These are phyloP conservation scores for Metschnikowia peoriensis DNA, from an alignment of 805 yeast species.

Conservation along the genomic window DNA sequence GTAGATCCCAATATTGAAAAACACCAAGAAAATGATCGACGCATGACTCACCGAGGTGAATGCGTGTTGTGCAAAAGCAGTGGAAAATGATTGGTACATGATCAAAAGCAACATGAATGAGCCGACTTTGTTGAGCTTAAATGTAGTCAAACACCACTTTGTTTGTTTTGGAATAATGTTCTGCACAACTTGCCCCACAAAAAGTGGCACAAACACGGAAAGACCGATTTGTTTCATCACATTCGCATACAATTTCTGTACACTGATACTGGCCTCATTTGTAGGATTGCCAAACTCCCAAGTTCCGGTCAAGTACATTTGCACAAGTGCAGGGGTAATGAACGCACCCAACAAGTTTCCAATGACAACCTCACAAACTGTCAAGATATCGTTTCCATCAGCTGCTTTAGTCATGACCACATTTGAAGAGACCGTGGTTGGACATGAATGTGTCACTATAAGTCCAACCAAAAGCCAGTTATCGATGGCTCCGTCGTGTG, in stretches of 20 bases:
- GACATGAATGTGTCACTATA: conserved; percentile 81
- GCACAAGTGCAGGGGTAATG: conserved; percentile 80
- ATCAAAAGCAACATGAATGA: conserved; percentile 75
- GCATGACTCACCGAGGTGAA: conserved; percentile 67
- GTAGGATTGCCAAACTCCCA: conserved; percentile 82
- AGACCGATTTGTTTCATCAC: conserved; percentile 89
- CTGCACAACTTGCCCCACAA: conserved; percentile 85
- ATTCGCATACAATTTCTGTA: conserved; percentile 58
- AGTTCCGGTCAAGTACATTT: conserved; percentile 56
- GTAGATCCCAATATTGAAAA: conserved; percentile 80
- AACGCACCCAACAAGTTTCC: conserved; percentile 87
- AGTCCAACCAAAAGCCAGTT: conserved; percentile 80
- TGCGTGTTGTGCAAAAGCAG: conserved; percentile 82
- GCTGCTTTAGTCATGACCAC: conserved; percentile 90
- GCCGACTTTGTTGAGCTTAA: conserved; percentile 69
- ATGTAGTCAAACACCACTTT: conserved; percentile 56
- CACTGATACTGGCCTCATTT: conserved; percentile 45
- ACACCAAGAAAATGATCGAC: conserved; percentile 72
- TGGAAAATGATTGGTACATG: conserved; percentile 77
- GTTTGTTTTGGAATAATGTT: conserved; percentile 65
- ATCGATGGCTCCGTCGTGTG: conserved; percentile 57
- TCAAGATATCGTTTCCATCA: conserved; percentile 74
- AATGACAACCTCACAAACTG: conserved; percentile 80
- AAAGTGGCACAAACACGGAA: conserved; percentile 78
- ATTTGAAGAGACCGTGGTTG: conserved; percentile 89